Evolutionary conservation across 805 yeast genomes (phyloP), one percentile per base, ranked within the genome.

Genomic region (Millerozyma miso): DNA sequence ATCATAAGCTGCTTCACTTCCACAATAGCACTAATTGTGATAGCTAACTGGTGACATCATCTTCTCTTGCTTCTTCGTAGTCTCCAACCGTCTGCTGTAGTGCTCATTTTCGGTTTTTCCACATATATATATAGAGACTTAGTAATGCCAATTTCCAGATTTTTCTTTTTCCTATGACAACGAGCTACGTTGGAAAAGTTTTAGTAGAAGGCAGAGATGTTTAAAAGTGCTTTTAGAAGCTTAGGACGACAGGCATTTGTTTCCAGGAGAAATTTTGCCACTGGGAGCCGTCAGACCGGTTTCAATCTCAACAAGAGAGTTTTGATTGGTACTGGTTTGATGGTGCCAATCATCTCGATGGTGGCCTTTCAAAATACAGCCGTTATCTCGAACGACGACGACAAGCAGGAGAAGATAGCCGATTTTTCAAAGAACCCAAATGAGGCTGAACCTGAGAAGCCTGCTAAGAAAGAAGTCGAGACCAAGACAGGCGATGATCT

Each of bases 351-450:
- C 10, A 23, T 23, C 10, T 35, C 3, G 38, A 26, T 18, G 40
- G 44, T 26, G 45, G 51, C 29, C 49, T 53, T 26, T 53, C 47
- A 48, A 33, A 42, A 43, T 16, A 49, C 54, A 37, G 47, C 46
- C 8, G 19, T 46, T 10, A 16, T 48, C 29, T 48, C 44, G 33
- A 46, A 43, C n/a, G 43, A 44, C 3, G 26, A 12, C 33, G 19
- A 16, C 15, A 39, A 40, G 15, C 23, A 34, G 15, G 46, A 46
- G 32, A 49, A 48, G 8, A 41, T 35, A 17, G 45, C 42, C 16
- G 29, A 23, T 6, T 10, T 10, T 23, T 23, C 29, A 10, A 23
- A 10, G 10, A 23, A 23, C 6, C 10, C 29, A 6, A 39, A 41
- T 39, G 47, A 44, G 20, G 31, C 20, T 12, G 35, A 29, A 1